Conservation (phyloP, 257 asterid species). For the Cinchona pubescens region DNA sequence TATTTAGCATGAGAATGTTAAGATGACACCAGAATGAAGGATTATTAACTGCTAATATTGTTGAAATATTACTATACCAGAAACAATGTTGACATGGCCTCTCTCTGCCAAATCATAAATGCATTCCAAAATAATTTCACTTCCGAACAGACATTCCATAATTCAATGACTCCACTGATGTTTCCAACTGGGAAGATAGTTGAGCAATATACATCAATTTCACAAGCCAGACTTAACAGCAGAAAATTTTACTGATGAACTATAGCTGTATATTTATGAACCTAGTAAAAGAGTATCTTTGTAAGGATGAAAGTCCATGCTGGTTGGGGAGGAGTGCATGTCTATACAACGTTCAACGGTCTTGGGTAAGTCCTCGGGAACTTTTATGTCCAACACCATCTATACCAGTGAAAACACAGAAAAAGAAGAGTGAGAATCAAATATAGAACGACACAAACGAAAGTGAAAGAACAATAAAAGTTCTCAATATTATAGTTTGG, state of each 20-base stretch:
- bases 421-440: background rate
- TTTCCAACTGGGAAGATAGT: constrained; percentile 52
- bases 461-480: background rate
- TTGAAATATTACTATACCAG: constrained; percentile 37
- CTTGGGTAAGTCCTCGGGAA: constrained; percentile 44
- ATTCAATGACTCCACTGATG: constrained; percentile 48
- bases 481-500: no score
- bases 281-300: constrained; percentile 63
- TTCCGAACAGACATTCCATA: constrained; percentile 52
- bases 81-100: constrained; percentile 27
- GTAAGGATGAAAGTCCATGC: constrained; percentile 76
- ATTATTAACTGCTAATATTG: background rate
- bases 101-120: constrained; percentile 36
- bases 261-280: constrained; percentile 18
- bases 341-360: constrained; percentile 41
- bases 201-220: constrained; percentile 12
- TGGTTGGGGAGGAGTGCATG: constrained; percentile 38
- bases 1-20: background rate
- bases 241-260: constrained; percentile 10
- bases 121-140: constrained; percentile 40
- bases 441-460: background rate
- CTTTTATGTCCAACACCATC: constrained; percentile 28
- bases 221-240: constrained; percentile 7
- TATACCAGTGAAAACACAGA: constrained; percentile 24
- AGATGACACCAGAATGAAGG: background rate